Evolutionary conservation across 305 asterid species (phyloP).

Genomic region (Stenogyne calaminthoides): DNA sequence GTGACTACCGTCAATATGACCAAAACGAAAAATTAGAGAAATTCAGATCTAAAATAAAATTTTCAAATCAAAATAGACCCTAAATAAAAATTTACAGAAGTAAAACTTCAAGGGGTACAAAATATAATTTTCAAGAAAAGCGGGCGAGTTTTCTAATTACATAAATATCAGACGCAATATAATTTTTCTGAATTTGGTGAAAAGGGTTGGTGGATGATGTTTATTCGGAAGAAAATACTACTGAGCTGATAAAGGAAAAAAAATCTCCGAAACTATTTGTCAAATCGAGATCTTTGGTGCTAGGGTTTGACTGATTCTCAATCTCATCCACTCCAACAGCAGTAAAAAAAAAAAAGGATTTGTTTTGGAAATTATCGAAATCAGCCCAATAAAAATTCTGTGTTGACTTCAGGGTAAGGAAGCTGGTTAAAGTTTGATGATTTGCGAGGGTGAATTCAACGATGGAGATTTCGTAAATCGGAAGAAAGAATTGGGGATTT

Average conservation of each 20-base stretch:
- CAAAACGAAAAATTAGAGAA: too few relatives aligned
- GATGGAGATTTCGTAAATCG: constrained; percentile 13
- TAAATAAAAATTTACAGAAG: too few relatives aligned
- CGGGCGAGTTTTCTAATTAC: neutral
- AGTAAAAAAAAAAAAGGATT: neutral
- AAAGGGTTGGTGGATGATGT: neutral
- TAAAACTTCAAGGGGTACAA: neutral
- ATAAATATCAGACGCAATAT: neutral
- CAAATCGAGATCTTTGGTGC: constrained; percentile 6
- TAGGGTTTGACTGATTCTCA: constrained; percentile 9
- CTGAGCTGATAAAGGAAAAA: neutral
- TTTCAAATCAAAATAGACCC: too few relatives aligned
- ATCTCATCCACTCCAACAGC: neutral
- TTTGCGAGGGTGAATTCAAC: constrained; percentile 14
- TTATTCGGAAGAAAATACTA: neutral
- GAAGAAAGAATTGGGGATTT: neutral
- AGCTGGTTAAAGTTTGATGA: constrained; percentile 14
- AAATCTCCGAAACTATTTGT: neutral
- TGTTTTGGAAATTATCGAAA: constrained; percentile 1
- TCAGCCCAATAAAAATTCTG: neutral
- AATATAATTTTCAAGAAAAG: constrained; percentile 1
- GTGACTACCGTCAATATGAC: too few relatives aligned
- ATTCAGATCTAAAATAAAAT: too few relatives aligned
- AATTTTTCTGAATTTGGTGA: neutral
- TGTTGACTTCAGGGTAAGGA: neutral